Base-by-base conservation (phyloP, 2,329 filamentous ascomycete species). In the Monilinia laxa region DNA sequence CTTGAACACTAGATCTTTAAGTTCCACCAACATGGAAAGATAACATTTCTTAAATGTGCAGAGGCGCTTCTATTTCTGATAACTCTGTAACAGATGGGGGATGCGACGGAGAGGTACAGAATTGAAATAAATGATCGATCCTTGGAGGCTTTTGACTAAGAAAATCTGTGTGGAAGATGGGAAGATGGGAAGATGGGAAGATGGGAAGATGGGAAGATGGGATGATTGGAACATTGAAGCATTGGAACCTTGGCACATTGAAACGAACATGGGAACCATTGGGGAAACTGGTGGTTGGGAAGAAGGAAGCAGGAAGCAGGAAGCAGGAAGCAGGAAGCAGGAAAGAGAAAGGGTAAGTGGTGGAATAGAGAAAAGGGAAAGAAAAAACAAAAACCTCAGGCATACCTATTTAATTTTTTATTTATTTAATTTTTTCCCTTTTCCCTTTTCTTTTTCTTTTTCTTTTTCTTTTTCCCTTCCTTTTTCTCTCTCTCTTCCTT, bases 1-100 rank as follows among this genome's bases (percentile, higher is more conserved):
- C 47, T 65, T 47, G 65, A 70, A 66, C 64, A 68, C 64, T 68
- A 67, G 64, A 67, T 68, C 64, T 54, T 64, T 42, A 23, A 11
- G 47, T 51, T 51, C 47, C 47, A 51, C 47, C 7, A 51, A 51
- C 47, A 51, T 51, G 47, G n/a, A 51, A 51, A 51, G 47, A 51
- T 51, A 9, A 51, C 47, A 51, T 65, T 12, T 65, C 45, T 45
- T 28, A 35, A 40, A 52, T 20, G 64, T 45, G 56, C 18, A 49
- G 35, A 62, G 56, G 55, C 47, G 64, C 64, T 52, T 45, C 31
- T 62, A 52, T 62, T 62, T 52, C n/a, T 65, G 64, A 53, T 47
- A 53, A 38, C 11, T 11, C 20, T 64, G 62, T 31, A 65, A 64
- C 62, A 42, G 53, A 65, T 51, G 23, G 52, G 28, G 18, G 55